Conservation (phyloP, 495 filamentous ascomycete species). For the Podospora pseudocomata region DNA sequence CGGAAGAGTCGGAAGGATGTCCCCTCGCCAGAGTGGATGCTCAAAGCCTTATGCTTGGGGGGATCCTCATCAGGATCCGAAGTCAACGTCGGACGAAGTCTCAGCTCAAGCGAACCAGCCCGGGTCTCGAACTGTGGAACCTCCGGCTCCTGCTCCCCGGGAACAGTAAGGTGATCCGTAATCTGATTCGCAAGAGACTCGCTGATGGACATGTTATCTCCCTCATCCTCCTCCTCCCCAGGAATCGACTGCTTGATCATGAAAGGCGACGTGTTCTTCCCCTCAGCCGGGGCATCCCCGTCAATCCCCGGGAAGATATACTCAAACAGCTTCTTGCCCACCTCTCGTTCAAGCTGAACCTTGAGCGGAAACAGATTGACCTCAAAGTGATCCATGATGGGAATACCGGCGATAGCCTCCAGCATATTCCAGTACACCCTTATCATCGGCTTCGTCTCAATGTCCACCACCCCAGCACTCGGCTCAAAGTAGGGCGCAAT, state of each 20-base stretch:
- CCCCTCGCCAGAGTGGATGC: slow-evolving; percentile 46
- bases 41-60: slow-evolving; percentile 49
- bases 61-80: slow-evolving; percentile 49
- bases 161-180: slow-evolving; percentile 24
- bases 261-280: slow-evolving; percentile 70
- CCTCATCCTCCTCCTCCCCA: slow-evolving; percentile 60
- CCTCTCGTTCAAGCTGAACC: slow-evolving; percentile 88
- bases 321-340: slow-evolving; percentile 92
- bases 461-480: slow-evolving; percentile 49
- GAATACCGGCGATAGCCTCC: slow-evolving; percentile 95
- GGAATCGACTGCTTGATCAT: slow-evolving; percentile 74
- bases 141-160: slow-evolving; percentile 35
- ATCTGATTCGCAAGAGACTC: slow-evolving; percentile 19
- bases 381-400: slow-evolving; percentile 96
- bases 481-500: slow-evolving; percentile 81
- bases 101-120: slow-evolving; percentile 67
- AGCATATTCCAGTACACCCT: slow-evolving; percentile 95
- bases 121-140: slow-evolving; percentile 46
- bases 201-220: slow-evolving; percentile 40
- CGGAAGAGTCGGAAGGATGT: slow-evolving; percentile 55
- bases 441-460: slow-evolving; percentile 67
- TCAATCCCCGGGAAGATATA: slow-evolving; percentile 87
- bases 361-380: slow-evolving; percentile 90
- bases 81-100: slow-evolving; percentile 72
- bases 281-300: slow-evolving; percentile 47